phyloP scores from a whole-genome alignment of 352 stramenopile genomes.

The Phytophthora melonis region DNA sequence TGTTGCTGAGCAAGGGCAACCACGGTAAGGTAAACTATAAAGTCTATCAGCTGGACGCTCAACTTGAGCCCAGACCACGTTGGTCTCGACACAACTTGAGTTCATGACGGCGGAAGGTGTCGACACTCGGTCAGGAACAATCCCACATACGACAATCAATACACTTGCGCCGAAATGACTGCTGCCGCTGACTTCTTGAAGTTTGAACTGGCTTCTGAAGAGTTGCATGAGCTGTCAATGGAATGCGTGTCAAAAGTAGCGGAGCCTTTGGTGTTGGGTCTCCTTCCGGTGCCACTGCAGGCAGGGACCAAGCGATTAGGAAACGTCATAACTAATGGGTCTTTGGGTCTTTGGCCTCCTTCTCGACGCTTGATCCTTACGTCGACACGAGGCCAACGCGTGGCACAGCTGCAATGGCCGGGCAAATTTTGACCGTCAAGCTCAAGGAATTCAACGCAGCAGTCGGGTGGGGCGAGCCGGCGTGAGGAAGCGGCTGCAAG shows the following conservation, averaged over 20 bases:
- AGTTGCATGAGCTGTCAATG: conserved; percentile 16
- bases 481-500: background rate
- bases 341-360: conserved; percentile 10
- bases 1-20: conserved; percentile 17
- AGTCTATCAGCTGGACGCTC: background rate
- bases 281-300: conserved; percentile 2
- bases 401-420: conserved; percentile 5
- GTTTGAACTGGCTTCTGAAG: conserved; percentile 25
- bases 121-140: background rate
- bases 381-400: background rate
- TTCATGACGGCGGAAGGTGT: background rate
- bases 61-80: background rate
- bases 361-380: background rate
- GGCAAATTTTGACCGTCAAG: background rate
- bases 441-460: background rate
- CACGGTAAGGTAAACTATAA: too few relatives aligned
- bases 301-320: conserved; percentile 15
- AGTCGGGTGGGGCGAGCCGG: background rate
- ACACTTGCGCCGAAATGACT: conserved; percentile 16
- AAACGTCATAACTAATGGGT: conserved; percentile 33
- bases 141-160: background rate
- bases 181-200: conserved; percentile 25
- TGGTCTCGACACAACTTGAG: background rate
- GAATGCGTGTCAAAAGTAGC: conserved; percentile 1
- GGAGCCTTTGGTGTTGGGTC: conserved; percentile 33